Conservation (phyloP, 768 basidiomycete species). For the Mycena metata region DNA sequence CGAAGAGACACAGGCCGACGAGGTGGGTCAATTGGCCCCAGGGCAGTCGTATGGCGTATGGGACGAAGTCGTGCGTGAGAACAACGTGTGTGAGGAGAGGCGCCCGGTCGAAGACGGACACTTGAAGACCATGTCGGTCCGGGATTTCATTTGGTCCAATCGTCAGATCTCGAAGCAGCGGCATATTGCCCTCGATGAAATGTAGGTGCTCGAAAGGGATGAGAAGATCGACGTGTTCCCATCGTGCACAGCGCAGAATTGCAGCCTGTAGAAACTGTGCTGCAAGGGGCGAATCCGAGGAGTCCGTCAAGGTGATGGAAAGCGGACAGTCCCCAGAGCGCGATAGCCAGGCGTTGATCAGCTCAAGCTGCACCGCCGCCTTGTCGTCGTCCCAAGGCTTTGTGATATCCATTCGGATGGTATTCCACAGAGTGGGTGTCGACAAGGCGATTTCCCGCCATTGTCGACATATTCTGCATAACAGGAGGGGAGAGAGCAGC, state of each 20-base stretch:
- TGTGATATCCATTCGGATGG: background rate
- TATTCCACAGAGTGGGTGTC: background rate
- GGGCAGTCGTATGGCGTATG: too few relatives aligned
- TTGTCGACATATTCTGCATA: background rate
- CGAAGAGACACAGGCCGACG: too few relatives aligned
- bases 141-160: background rate
- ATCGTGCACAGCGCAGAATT: constrained; percentile 7
- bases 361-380: background rate
- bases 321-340: background rate
- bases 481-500: background rate
- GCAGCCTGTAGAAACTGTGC: background rate
- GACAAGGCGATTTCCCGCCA: background rate
- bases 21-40: too few relatives aligned
- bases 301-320: background rate
- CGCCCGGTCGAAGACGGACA: too few relatives aligned
- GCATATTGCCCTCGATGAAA: constrained; percentile 17
- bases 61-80: too few relatives aligned
- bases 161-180: constrained; percentile 12
- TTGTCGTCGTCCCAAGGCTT: background rate
- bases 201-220: background rate
- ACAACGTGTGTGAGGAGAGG: too few relatives aligned
- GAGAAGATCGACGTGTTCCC: constrained; percentile 8
- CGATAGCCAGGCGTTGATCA: background rate
- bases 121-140: too few relatives aligned
- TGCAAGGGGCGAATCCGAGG: background rate